A percentile compares a stretch with the other conserved stretches of the same genome.
phyloP scores from a whole-genome alignment of 1,284 basidiomycete genomes.

The Binderoboletus segoi region DNA sequence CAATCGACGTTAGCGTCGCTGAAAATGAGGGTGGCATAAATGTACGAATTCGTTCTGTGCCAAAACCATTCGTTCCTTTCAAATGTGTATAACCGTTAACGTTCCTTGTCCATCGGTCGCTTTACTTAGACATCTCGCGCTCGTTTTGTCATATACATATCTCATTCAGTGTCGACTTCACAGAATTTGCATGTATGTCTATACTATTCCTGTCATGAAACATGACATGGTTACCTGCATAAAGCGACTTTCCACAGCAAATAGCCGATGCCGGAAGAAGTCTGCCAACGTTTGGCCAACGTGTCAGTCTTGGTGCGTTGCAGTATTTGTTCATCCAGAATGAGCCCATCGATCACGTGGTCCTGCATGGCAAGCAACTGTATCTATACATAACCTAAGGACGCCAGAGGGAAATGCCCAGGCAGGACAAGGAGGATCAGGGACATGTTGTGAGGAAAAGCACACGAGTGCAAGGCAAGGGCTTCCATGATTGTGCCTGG shows the following conservation, averaged over 20 bases:
- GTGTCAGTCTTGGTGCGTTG: constrained; percentile 62
- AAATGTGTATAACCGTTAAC: neutral
- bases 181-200: constrained; percentile 6
- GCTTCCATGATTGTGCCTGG: constrained; percentile 76
- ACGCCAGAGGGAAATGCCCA: constrained; percentile 79
- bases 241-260: constrained; percentile 44
- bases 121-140: constrained; percentile 5
- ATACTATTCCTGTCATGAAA: constrained; percentile 4
- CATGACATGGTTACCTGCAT: constrained; percentile 22
- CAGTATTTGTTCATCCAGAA: constrained; percentile 21
- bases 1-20: constrained; percentile 89
- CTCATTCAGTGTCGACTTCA: constrained; percentile 6
- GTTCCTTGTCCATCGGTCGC: neutral
- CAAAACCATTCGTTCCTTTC: neutral
- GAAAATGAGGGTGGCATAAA: constrained; percentile 89
- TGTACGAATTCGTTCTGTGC: constrained; percentile 58
- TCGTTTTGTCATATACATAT: constrained; percentile 19
- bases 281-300: constrained; percentile 81
- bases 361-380: too few species aligned
- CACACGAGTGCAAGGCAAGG: constrained; percentile 71
- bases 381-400: constrained; percentile 75
- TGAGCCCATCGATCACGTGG: constrained; percentile 7
- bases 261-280: constrained; percentile 69
- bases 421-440: constrained; percentile 82
- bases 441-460: constrained; percentile 70